Base-by-base conservation (phyloP, 108 stramenopile species). In the Skeletonema costatum region DNA sequence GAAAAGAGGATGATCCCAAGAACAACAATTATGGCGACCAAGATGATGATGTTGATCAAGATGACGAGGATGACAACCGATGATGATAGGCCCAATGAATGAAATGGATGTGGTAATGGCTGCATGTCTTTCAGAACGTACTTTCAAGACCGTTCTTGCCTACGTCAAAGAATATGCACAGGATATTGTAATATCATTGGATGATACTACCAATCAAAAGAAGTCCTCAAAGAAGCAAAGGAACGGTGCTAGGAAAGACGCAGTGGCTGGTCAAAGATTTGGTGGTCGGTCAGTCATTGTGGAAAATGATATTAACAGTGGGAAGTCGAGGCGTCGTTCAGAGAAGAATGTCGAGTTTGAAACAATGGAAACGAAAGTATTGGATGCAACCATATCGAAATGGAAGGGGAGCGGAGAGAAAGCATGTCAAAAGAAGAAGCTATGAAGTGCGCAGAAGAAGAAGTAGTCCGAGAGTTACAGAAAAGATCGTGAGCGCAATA, bases 21-120 rank as follows among this genome's bases (percentile, higher is more conserved):
- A 35, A 42, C 32, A 56, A 14, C 59, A 59, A 68, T 9, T 67
- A 46, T 33, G 60, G 33, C 8, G 53, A 70, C 16, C 64, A 59
- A 16, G 70, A 75, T 48, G 35, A 44, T 53, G 21, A 25, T 29
- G 60, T 10, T 36, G 74, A 56, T 17, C 44, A 46, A 10, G 53
- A 81, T 36, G 74, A 71, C n/a, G 73, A 74, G 17, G 69, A 64
- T n/a, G 64, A 75, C 48, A 60, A 60, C n/a, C 30, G 80, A 81
- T 33, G 80, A 75, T 14, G 70, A 82, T 41, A 51, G 65, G 48
- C 41, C 41, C 60, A 8, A 12, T 82, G 42, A 62, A 41, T 32
- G 75, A 71, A 63, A 56, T 19, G 50, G 81, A 82, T 68, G 59
- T 82, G 5, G 62, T 75, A 32, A 62, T 10, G 35, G 71, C 69